Base-by-base conservation (phyloP, 176 grass and related monocot genomes). In the Oryza meridionalis region DNA sequence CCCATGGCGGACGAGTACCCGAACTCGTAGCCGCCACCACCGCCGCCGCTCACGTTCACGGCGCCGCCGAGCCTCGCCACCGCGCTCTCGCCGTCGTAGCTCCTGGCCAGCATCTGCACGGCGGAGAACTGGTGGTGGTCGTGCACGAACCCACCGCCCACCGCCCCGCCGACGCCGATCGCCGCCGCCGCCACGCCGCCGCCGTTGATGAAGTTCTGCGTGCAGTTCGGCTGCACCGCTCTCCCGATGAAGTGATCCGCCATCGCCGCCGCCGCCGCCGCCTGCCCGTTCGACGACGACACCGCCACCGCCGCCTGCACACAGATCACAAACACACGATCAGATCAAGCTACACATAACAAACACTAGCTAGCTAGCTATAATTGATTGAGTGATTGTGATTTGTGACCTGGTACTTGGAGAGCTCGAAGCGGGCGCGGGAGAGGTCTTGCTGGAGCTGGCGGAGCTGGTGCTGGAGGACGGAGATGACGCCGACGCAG, bases 401-500 rank as follows among this genome's bases (percentile, higher is more conserved):
- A 31, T 31, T 31, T 31, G 29, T 31, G 29, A 31, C 33, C 70
- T 94, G 79, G 69, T 81, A 93, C 65, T 89, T 97, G 9, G 93
- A 90, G 44, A 99, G 86, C 77, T 96, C 93, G 59, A 71, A 72
- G 26, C 62, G 81, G 29, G 93, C 86, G 65, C 85, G 85, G 59
- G 70, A 21, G 50, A 99, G 91, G 35, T 96, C 96, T 61, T 92
- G 72, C 78, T 96, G 93, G 61, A 92, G 66, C 72, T 88, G 96
- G 6, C 93, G 84, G 81, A 98, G 86, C 89, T 94, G 92, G 76
- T 95, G 93, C 96, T 98, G 96, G 59, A 95, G 93, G 79, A 96
- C 65, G 46, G 93, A 96, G 88, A 99, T 96, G 86, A 94, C 91
- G 58, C 96, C 91, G 79, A 94, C 96, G 91, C 96, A 99, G 73